Evolutionary conservation across 2,329 filamentous ascomycete species (phyloP).

Genomic region (Penicillium sp.): DNA sequence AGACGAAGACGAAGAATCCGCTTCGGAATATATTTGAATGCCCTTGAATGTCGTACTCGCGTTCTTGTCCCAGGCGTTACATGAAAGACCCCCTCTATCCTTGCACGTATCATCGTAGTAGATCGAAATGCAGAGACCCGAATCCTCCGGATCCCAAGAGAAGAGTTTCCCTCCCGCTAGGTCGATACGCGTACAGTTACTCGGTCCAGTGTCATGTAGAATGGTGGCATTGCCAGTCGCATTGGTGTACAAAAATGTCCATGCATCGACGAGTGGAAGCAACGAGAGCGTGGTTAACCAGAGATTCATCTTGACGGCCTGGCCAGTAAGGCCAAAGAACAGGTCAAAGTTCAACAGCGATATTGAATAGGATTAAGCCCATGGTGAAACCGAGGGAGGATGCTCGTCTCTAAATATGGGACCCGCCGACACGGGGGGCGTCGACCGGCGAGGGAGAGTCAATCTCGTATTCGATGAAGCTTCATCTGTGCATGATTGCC

Average conservation of each 20-base stretch:
- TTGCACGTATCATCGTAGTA: constrained; percentile 14
- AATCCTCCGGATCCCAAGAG: constrained; percentile 18
- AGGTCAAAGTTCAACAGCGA: neutral
- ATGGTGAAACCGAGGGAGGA: neutral
- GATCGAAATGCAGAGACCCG: constrained; percentile 15
- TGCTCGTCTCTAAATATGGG: neutral
- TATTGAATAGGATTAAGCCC: neutral
- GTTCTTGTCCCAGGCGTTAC: neutral
- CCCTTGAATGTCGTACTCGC: neutral
- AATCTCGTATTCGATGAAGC: neutral
- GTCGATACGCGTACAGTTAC: constrained; percentile 12
- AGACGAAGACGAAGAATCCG: neutral
- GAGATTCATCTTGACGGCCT: neutral
- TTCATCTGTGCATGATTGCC: neutral
- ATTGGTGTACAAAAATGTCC: constrained; percentile 22
- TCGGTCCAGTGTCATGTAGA: constrained; percentile 3
- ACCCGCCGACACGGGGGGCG: neutral
- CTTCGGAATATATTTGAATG: neutral
- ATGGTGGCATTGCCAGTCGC: constrained; percentile 13
- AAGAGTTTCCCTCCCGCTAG: constrained; percentile 12
- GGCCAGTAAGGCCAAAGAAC: neutral
- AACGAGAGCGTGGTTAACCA: neutral
- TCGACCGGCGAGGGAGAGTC: neutral
- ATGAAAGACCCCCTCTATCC: neutral
- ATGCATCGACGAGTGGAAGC: constrained; percentile 9